Base-by-base conservation (phyloP, 768 basidiomycete genomes). In the Boletus rufocinnamomeus region DNA sequence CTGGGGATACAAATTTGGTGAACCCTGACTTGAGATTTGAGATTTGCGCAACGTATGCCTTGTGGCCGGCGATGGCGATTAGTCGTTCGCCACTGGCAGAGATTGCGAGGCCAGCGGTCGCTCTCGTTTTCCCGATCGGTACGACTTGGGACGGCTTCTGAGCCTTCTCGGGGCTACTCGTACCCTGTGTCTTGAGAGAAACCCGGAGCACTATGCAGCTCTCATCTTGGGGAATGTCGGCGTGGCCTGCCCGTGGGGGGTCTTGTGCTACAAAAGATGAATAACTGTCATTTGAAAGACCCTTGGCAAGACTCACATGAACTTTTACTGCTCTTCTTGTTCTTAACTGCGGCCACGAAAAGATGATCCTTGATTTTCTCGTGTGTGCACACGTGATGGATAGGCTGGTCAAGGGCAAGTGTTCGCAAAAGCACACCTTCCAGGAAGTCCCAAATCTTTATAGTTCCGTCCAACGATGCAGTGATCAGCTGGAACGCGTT, bases 361-460 rank as follows among this genome's bases (percentile, higher is more conserved):
- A 94, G 77, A 27, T 77, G 75, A 57, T 87, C 88, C 62, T 82
- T 85, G 71, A 87, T 82, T 55, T 79, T 77, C 61, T 85, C 81
- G 66, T 93, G 91, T 0, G 83, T 84, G 58, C 88, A 87, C 54
- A 95, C 74, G 64, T 83, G 81, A 61, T 84, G 82, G 63, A 95
- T 85, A 16, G 88, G 85, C 58, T 88, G 83, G 30, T 79, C 80
- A 45, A 93, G 67, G 56, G 84, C 79, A 61, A 97, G 82, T 2
- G 87, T 91, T 59, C 86, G 84, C 58, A 98, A 76, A 13, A 97
- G 75, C 9, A 80, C 77, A 6, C 87, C 94, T 58, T 97, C 95
- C 38, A 95, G 76, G 72, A 90, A 95, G 75, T 98, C 94, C 97
- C 97, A 99, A 27, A 97, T 76, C 70, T 91, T 84, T 61, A 98